Percentiles rank a stretch among this genome's conserved stretches.
These are phyloP conservation scores for Raphanus sativus DNA, from an alignment of 345 rosid genomes.

Conservation along the genomic window DNA sequence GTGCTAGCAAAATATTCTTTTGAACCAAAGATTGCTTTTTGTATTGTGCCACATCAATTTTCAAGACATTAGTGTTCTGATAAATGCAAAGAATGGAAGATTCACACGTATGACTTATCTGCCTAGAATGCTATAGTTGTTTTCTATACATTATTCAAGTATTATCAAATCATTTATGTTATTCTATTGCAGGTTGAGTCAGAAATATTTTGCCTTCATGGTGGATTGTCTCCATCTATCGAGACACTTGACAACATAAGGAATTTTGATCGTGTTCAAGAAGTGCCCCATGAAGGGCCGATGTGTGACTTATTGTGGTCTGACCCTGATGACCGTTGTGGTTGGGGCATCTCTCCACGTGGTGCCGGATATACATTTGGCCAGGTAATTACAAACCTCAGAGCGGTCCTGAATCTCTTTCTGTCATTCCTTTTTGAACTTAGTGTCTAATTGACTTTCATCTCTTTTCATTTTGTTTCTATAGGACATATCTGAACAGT, in stretches of 20 bases:
- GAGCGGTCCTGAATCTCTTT: neutral
- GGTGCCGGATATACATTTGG: too few relatives aligned
- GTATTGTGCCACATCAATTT: constrained; percentile 24
- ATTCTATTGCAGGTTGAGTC: constrained; percentile 61
- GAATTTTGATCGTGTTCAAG: too few relatives aligned
- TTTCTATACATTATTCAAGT: neutral
- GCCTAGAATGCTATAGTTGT: neutral
- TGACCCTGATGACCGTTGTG: too few relatives aligned
- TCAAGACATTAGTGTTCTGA: constrained; percentile 29
- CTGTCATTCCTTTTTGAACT: neutral
- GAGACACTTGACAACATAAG: too few relatives aligned
- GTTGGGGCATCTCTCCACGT: too few relatives aligned
- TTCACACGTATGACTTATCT: constrained; percentile 21
- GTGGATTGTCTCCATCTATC: too few relatives aligned
- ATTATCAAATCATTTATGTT: neutral
- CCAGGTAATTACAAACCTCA: constrained; percentile 3
- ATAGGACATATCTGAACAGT: constrained; percentile 47
- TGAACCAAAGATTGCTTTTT: constrained; percentile 15
- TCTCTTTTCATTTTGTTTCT: constrained; percentile 12
- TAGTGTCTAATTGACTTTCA: constrained; percentile 7
- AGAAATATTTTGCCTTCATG: too few relatives aligned
- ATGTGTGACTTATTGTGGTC: too few relatives aligned
- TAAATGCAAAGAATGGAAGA: constrained; percentile 25
- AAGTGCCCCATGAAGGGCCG: too few relatives aligned
- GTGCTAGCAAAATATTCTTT: constrained; percentile 7